Evolutionary conservation across 2,329 filamentous ascomycete species (phyloP).

Genomic region (Curvularia verruculosa): DNA sequence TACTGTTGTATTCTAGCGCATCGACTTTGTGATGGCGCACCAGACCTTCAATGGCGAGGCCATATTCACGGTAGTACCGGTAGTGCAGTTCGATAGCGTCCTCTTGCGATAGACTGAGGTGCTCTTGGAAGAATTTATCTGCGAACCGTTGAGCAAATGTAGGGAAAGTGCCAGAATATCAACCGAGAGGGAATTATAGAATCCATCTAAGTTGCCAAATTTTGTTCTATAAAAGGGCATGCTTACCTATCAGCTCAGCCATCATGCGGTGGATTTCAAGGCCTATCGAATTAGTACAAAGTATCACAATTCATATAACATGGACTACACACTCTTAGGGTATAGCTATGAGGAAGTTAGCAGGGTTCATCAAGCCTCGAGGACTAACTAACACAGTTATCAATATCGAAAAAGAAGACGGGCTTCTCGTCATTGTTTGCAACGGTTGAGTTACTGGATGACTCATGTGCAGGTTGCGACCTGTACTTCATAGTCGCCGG

Average conservation of each 20-base stretch:
- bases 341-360: slow-evolving; percentile 65
- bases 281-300: slow-evolving; percentile 54
- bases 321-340: slow-evolving; percentile 69
- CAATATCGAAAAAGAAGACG: slow-evolving; percentile 86
- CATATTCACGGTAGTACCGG: slow-evolving; percentile 95
- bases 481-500: slow-evolving; percentile 13
- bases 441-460: slow-evolving; percentile 23
- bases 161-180: background rate
- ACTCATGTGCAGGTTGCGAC: slow-evolving; percentile 9
- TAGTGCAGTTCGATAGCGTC: slow-evolving; percentile 87
- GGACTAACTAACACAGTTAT: slow-evolving; percentile 76
- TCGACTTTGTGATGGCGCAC: slow-evolving; percentile 95
- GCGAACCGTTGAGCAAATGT: slow-evolving; percentile 7
- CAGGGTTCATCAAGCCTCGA: background rate
- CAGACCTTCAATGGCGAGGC: slow-evolving; percentile 94
- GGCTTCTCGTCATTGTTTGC: slow-evolving; percentile 50
- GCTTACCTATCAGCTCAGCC: slow-evolving; percentile 74
- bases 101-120: slow-evolving; percentile 73
- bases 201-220: background rate
- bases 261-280: slow-evolving; percentile 87
- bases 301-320: background rate
- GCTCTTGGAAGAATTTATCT: slow-evolving; percentile 67
- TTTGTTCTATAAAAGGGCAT: slow-evolving; percentile 20
- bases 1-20: slow-evolving; percentile 88
- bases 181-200: background rate